Percentiles rank a stretch among this genome's conserved stretches.
Evolutionary conservation across 2,329 filamentous ascomycete species (phyloP).

Genomic region (Metarhizium brunneum): DNA sequence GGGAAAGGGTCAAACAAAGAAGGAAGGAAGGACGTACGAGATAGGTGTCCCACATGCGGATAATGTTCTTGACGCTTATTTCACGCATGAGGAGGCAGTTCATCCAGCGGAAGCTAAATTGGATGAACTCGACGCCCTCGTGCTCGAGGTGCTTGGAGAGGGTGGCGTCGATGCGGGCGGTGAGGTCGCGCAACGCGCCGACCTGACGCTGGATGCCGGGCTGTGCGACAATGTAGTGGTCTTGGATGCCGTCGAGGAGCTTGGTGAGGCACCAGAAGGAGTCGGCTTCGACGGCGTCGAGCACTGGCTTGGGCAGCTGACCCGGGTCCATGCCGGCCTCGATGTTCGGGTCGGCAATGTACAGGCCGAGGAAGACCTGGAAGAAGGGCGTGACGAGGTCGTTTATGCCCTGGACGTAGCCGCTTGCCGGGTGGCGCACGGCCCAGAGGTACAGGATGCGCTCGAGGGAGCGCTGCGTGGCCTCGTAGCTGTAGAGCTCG

Average conservation of each 20-base stretch:
- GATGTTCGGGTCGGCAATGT: conserved; percentile 89
- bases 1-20: background rate
- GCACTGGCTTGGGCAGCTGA: conserved; percentile 77
- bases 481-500: conserved; percentile 89
- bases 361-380: conserved; percentile 91
- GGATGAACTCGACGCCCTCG: conserved; percentile 95
- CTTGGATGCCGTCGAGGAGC: conserved; percentile 94
- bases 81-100: conserved; percentile 98
- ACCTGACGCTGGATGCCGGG: conserved; percentile 95
- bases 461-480: conserved; percentile 88
- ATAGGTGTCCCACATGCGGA: conserved; percentile 99
- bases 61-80: conserved; percentile 91
- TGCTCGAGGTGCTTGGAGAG: conserved; percentile 82
- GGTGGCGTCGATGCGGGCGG: conserved; percentile 74
- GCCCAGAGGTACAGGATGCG: conserved; percentile 97
- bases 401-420: conserved; percentile 98
- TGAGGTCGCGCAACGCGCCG: conserved; percentile 77
- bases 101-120: conserved; percentile 99
- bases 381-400: conserved; percentile 96
- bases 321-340: conserved; percentile 95
- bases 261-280: conserved; percentile 98
- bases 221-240: conserved; percentile 97
- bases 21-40: conserved; percentile 50
- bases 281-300: conserved; percentile 95
- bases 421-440: conserved; percentile 91